These are phyloP conservation scores for Skeletonema marinoi DNA, from an alignment of 108 stramenopile genomes.

Conservation along the genomic window DNA sequence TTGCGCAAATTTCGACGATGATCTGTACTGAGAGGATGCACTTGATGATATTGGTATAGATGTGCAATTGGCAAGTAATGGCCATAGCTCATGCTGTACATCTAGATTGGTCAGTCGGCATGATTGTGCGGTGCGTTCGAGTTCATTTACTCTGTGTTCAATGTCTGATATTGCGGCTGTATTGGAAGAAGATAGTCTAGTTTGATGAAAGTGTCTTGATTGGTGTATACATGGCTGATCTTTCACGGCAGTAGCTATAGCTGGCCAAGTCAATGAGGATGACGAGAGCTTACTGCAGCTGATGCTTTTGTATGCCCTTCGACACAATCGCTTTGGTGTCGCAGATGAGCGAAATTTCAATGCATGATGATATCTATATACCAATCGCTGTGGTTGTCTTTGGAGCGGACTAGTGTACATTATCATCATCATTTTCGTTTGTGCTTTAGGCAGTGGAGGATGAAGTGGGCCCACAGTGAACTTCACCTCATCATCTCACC, in stretches of 20 bases:
- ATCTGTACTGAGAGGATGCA: conserved; percentile 1
- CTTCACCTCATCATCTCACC: too few species aligned
- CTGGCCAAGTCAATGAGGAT: background rate
- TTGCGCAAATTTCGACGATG: background rate
- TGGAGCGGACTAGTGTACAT: too few species aligned
- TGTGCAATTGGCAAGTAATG: conserved; percentile 27
- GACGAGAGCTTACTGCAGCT: background rate
- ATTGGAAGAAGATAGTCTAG: background rate
- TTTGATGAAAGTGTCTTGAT: background rate
- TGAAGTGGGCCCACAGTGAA: too few species aligned
- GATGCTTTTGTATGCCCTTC: too few species aligned
- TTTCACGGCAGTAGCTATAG: background rate
- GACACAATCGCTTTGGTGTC: too few species aligned
- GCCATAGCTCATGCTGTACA: conserved; percentile 27
- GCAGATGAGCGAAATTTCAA: too few species aligned
- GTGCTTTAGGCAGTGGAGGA: too few species aligned
- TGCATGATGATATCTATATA: too few species aligned
- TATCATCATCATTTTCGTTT: too few species aligned
- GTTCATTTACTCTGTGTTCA: conserved; percentile 18
- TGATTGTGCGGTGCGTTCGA: conserved; percentile 8
- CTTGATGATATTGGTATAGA: background rate
- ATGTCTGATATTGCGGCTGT: background rate
- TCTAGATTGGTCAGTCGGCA: conserved; percentile 10
- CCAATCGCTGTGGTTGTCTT: too few species aligned
- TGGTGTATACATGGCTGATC: background rate